Evolutionary conservation across 352 stramenopile genomes (phyloP).

Genomic region (Stephanocyclus meneghinianus): DNA sequence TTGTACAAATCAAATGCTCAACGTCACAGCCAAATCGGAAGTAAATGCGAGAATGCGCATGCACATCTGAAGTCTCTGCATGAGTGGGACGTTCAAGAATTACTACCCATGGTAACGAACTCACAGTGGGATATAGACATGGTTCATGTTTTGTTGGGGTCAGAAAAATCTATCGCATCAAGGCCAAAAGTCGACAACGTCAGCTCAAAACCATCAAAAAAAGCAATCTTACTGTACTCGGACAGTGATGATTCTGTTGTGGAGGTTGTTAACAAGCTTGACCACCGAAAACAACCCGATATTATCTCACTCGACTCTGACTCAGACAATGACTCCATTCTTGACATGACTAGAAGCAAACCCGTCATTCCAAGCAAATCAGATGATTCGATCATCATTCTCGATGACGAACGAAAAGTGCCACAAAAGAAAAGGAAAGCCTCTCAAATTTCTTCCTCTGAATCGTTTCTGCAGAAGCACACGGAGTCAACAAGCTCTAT

Average conservation of each 20-base stretch:
- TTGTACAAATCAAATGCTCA: conserved; percentile 43
- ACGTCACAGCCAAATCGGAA: conserved; percentile 9
- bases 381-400: conserved; percentile 26
- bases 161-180: conserved; percentile 9
- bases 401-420: conserved; percentile 8
- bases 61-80: conserved; percentile 23
- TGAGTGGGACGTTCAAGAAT: conserved; percentile 38
- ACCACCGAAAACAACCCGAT: conserved; percentile 18
- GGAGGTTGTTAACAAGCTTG: conserved; percentile 3
- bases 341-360: conserved; percentile 13
- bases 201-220: not conserved
- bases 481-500: not conserved
- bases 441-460: not conserved
- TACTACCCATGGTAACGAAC: conserved; percentile 21
- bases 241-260: conserved; percentile 8
- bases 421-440: conserved; percentile 17
- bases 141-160: conserved; percentile 30
- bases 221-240: conserved; percentile 5
- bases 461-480: not conserved
- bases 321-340: conserved; percentile 26
- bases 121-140: conserved; percentile 32
- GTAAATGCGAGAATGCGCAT: conserved; percentile 7
- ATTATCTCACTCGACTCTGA: conserved; percentile 30
- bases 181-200: not conserved
- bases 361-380: not conserved